Percentiles rank a stretch among this genome's conserved stretches.
phyloP scores from a whole-genome alignment of 1,284 basidiomycete species.

The Malassezia vespertilionis region DNA sequence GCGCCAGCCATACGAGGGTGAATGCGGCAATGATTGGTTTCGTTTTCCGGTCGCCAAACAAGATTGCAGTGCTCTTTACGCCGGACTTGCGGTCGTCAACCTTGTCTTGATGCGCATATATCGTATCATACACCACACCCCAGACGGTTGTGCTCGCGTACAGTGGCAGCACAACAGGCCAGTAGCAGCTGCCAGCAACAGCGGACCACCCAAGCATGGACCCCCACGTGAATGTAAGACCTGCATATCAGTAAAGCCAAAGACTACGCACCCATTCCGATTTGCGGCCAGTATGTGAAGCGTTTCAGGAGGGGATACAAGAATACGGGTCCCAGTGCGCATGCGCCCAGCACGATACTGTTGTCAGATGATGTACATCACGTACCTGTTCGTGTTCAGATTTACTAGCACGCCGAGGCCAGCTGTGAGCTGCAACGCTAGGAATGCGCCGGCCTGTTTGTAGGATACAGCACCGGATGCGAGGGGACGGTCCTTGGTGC shows the following conservation, averaged over 20 bases:
- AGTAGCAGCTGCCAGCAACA: conserved; percentile 68
- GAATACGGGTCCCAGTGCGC: conserved; percentile 73
- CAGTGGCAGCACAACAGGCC: conserved; percentile 63
- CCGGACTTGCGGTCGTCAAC: conserved; percentile 74
- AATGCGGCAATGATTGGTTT: conserved; percentile 66
- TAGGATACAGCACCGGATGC: conserved; percentile 71
- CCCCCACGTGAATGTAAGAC: conserved; percentile 95
- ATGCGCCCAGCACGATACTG: conserved; percentile 81
- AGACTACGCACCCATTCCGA: conserved; percentile 52
- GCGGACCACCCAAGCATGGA: conserved; percentile 92
- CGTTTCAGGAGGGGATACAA: conserved; percentile 97
- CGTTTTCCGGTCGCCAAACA: conserved; percentile 62
- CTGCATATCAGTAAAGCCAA: too few species aligned
- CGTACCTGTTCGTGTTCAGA: conserved; percentile 84
- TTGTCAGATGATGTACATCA: not conserved
- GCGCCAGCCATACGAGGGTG: conserved; percentile 62
- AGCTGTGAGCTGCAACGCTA: conserved; percentile 68
- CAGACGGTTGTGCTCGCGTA: conserved; percentile 82
- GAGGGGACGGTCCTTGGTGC: conserved; percentile 61
- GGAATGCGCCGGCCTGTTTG: conserved; percentile 67
- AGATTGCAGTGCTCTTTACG: conserved; percentile 84
- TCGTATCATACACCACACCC: conserved; percentile 94
- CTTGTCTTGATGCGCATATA: conserved; percentile 99
- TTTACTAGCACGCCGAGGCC: conserved; percentile 84
- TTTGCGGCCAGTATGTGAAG: conserved; percentile 90